Evolutionary conservation across 2,329 filamentous ascomycete genomes (phyloP), one percentile per base, ranked within the genome.

Genomic region (Neonectria coccinea): DNA sequence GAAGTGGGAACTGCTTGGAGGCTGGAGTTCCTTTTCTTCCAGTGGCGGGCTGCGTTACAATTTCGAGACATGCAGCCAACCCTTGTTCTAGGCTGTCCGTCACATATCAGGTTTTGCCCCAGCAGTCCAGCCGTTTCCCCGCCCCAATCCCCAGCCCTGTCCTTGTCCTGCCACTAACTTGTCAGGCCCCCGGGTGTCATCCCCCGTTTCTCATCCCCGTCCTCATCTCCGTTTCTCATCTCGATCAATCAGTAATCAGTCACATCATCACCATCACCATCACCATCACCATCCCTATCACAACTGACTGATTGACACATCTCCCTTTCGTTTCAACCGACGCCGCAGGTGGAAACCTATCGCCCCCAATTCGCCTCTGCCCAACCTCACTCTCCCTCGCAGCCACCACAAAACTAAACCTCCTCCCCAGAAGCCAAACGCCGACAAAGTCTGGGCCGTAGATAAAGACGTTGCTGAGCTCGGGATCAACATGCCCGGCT

Each of bases 381-480:
- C 22, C 27, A n/a, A 59, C 9, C 9, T 25, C 25, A 1, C 56
- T 10, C 60, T 39, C 16, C 33, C 22, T 10, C 61, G 50, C 56
- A 63, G 36, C 56, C 61, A 63, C 61, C 61, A 63, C 12, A 50
- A 36, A 11, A 33, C 10, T 16, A 44, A 39, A 14, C 51, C 6
- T 5, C 56, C 51, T 22, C 59, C 45, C 56, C 51, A 45, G 61
- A 56, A 64, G 51, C 44, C 39, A 25, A 59, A 56, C 10, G 54
- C 44, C 50, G n/a, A 58, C 29, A 25, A 58, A 58, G 3, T 11
- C 25, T 22, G 22, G 22, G 41, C 44, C 25, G 55, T 44, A 58
- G 4, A 54, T 41, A 18, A 54, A 58, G 25, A 58, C 18, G 41
- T 55, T 58, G 14, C 29, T 22, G 6, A 44, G 44, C 33, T 51